phyloP scores from a whole-genome alignment of 257 asterid species.

The Solanum virginianum region DNA sequence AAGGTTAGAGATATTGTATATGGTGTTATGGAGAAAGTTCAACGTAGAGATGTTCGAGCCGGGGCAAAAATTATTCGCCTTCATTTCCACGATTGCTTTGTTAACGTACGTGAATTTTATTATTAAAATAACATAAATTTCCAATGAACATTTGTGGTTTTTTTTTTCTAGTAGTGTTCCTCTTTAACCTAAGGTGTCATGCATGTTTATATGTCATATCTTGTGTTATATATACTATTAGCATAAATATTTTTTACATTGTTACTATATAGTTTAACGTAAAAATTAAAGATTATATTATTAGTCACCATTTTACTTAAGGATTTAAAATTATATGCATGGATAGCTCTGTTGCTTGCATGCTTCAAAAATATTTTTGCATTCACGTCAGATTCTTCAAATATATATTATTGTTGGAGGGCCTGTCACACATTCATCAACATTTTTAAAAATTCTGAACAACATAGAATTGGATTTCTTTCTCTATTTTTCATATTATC shows the following conservation, averaged over 20 bases:
- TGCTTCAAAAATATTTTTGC: neutral
- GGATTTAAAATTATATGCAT: neutral
- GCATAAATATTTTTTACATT: neutral
- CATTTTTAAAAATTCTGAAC: neutral
- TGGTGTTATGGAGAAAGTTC: conserved; percentile 1
- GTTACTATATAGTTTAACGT: neutral
- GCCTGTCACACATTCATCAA: accelerated
- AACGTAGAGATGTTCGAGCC: conserved; percentile 8
- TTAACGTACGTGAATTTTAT: neutral
- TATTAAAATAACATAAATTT: neutral
- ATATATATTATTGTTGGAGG: neutral
- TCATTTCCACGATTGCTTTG: conserved; percentile 28
- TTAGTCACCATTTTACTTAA: neutral
- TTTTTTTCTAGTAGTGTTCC: neutral
- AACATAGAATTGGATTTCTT: neutral
- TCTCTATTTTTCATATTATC: neutral
- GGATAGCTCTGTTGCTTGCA: neutral
- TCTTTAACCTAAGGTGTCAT: neutral
- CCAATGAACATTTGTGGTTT: neutral
- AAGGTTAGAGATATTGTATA: conserved; percentile 9
- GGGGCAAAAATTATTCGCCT: conserved; percentile 20
- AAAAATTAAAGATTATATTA: neutral
- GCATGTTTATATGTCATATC: neutral
- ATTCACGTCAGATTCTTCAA: accelerated
- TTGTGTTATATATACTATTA: neutral